phyloP scores from a whole-genome alignment of 257 asterid species.

The Orobanche coerulescens region DNA sequence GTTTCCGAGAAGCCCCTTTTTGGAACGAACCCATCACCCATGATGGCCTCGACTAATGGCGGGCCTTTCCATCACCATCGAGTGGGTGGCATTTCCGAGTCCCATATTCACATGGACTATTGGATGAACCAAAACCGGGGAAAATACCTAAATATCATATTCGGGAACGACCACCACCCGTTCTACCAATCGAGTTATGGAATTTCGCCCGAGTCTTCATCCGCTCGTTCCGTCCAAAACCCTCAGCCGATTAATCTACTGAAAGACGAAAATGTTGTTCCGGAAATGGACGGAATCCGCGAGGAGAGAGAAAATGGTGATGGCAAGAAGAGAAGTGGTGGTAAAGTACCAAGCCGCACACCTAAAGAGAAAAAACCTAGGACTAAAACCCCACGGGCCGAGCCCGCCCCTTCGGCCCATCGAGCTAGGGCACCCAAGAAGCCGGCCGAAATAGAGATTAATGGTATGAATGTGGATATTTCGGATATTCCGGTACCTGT shows the following conservation, averaged over 20 bases:
- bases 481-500: conserved; percentile 66
- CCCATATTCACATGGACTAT: conserved; percentile 36
- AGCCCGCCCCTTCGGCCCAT: conserved; percentile 28
- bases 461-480: conserved; percentile 66
- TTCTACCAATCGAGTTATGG: conserved; percentile 41
- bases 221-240: conserved; percentile 43
- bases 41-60: conserved; percentile 49
- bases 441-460: conserved; percentile 60
- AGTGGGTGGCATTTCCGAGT: conserved; percentile 47
- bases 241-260: conserved; percentile 34
- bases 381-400: conserved; percentile 34
- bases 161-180: conserved; percentile 35
- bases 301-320: conserved; percentile 39
- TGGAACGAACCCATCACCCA: conserved; percentile 30
- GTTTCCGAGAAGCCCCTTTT: conserved; percentile 47
- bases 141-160: conserved; percentile 34
- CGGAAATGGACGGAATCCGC: conserved; percentile 32
- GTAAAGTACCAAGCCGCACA: conserved; percentile 29
- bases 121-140: conserved; percentile 52
- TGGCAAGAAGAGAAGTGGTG: conserved; percentile 45
- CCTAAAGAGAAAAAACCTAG: conserved; percentile 61
- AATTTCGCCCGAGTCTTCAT: conserved; percentile 45
- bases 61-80: conserved; percentile 63
- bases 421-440: conserved; percentile 70
- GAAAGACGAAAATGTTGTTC: conserved; percentile 30